phyloP scores from a whole-genome alignment of 768 basidiomycete genomes.

The Trametes punicea region DNA sequence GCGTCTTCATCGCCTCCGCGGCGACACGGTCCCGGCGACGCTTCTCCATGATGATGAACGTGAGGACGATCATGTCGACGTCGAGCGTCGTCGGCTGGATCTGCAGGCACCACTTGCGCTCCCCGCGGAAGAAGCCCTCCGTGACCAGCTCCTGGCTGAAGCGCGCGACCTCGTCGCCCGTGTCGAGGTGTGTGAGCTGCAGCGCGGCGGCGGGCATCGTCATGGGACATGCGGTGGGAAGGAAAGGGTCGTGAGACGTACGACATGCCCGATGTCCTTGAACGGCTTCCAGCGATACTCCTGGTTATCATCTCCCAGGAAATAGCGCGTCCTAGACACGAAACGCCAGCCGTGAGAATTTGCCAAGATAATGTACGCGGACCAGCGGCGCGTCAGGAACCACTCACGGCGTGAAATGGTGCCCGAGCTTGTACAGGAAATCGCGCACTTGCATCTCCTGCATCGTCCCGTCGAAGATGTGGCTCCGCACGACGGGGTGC shows the following conservation, averaged over 20 bases:
- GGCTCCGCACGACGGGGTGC: conserved; percentile 43
- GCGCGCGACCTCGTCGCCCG: conserved; percentile 42
- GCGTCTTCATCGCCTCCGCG: conserved; percentile 16
- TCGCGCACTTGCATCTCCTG: conserved; percentile 33
- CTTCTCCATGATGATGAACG: conserved; percentile 56
- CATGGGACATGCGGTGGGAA: background rate
- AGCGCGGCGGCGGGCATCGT: background rate
- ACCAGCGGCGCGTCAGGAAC: background rate
- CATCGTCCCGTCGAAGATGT: conserved; percentile 32
- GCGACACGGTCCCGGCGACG: conserved; percentile 40
- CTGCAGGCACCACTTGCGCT: conserved; percentile 43
- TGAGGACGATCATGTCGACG: conserved; percentile 50
- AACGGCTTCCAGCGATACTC: conserved; percentile 50
- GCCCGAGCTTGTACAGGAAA: conserved; percentile 41
- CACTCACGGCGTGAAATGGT: conserved; percentile 43
- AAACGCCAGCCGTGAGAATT: background rate
- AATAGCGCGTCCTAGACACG: conserved; percentile 48
- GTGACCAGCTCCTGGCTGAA: conserved; percentile 33
- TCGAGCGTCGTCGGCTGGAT: conserved; percentile 47
- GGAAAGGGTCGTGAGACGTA: conserved; percentile 26
- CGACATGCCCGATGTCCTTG: conserved; percentile 39
- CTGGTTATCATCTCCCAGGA: conserved; percentile 45
- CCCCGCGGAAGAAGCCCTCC: conserved; percentile 47
- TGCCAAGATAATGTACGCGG: background rate
- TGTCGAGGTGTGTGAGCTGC: conserved; percentile 40